These are phyloP conservation scores for Volvariella volvacea DNA, from an alignment of 1,284 basidiomycete species.

Conservation along the genomic window DNA sequence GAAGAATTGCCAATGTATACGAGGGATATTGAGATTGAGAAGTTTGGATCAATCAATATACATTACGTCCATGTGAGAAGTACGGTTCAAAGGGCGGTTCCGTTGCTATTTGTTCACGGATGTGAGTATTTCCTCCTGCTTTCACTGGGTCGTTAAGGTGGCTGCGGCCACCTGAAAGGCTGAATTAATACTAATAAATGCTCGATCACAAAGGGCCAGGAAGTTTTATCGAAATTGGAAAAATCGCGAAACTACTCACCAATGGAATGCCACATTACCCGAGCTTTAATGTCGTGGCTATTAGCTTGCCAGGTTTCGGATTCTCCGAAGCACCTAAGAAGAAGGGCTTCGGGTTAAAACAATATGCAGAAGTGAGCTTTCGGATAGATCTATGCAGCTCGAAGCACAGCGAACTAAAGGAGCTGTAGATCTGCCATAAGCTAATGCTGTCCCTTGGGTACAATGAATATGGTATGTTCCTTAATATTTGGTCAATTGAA, in stretches of 20 bases:
- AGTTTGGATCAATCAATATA: slow-evolving; percentile 34
- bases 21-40: slow-evolving; percentile 35
- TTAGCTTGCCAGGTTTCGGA: slow-evolving; percentile 49
- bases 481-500: too few relatives aligned
- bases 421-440: slow-evolving; percentile 35
- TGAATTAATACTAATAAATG: too few relatives aligned
- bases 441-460: slow-evolving; percentile 49
- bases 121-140: slow-evolving; percentile 26
- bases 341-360: slow-evolving; percentile 22
- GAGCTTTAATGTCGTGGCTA: slow-evolving; percentile 51
- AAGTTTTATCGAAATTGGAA: slow-evolving; percentile 47
- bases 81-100: slow-evolving; percentile 32
- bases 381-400: neutral
- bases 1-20: slow-evolving; percentile 42
- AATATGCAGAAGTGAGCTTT: slow-evolving; percentile 33
- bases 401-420: neutral
- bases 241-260: slow-evolving; percentile 44
- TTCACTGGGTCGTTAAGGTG: too few relatives aligned
- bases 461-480: slow-evolving; percentile 38
- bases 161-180: too few relatives aligned
- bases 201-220: too few relatives aligned
- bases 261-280: slow-evolving; percentile 34
- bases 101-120: slow-evolving; percentile 47
- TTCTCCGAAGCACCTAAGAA: slow-evolving; percentile 40
- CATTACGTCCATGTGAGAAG: slow-evolving; percentile 48